A percentile compares a stretch with the other conserved stretches of the same genome.
Evolutionary conservation across 1,139 yeast species (phyloP).

Genomic region (Suzukiozyma palmioleophila): DNA sequence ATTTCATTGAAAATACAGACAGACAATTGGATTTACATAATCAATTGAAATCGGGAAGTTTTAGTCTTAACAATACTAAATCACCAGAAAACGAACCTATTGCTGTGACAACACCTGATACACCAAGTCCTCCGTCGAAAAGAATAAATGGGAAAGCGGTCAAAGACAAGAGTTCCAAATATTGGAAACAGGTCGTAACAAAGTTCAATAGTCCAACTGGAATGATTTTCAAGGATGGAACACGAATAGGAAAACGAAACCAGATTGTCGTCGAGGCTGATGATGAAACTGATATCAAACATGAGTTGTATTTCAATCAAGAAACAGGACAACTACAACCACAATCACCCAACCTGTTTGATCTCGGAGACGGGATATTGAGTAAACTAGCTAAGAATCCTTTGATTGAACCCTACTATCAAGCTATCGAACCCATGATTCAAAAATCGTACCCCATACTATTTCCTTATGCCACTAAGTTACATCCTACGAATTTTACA

Average conservation of each 20-base stretch:
- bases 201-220: conserved; percentile 2
- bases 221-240: conserved; percentile 4
- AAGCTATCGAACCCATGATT: neutral
- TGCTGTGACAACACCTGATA: neutral
- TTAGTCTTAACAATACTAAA: neutral
- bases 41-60: neutral
- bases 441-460: neutral
- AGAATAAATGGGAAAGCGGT: neutral
- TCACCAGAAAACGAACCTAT: neutral
- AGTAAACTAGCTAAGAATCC: neutral
- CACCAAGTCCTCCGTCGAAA: neutral
- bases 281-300: conserved; percentile 19
- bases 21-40: conserved; percentile 12
- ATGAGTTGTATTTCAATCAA: conserved; percentile 33
- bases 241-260: conserved; percentile 10
- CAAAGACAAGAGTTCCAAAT: neutral
- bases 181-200: conserved; percentile 2
- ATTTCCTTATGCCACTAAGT: neutral
- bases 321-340: conserved; percentile 29
- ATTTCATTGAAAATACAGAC: conserved; percentile 24
- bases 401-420: neutral
- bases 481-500: conserved; percentile 3
- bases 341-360: conserved; percentile 20
- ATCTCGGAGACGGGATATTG: neutral
- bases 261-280: conserved; percentile 30